Evolutionary conservation across 371 early-diverging fungal genomes (phyloP), one percentile per base, ranked within the genome.

Genomic region (Zopfochytrium polystomum): DNA sequence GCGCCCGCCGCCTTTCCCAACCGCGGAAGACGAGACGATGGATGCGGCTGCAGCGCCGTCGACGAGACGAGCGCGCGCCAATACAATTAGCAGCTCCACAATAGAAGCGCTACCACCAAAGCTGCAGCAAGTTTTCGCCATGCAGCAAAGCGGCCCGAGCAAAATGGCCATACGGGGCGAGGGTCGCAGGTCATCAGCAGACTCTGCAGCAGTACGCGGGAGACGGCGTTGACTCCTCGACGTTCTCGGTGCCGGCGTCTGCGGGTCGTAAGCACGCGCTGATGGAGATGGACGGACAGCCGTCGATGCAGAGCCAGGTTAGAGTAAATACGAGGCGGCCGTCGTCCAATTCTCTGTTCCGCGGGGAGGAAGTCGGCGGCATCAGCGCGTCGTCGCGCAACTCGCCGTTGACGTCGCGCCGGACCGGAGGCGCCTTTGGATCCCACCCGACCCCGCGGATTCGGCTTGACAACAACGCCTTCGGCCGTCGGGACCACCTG

Each of bases 101-200:
- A 69, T 73, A 13, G 63, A 64, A 31, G 67, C 60, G 26, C 59
- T 71, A 3, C 74, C 77, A 3, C 74, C 74, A 20, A 71, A 73
- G 51, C 66, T 77, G 20, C 74, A 74, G 46, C 47, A 67, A 22
- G 59, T 77, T 18, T 74, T 68, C 1, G 66, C 74, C 2, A 68
- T 73, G 55, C 68, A 68, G 60, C 68, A 68, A 23, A 60, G 63
- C 34, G 67, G 67, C 15, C 67, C 67, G 42, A 63, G 59, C 30
- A 67, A 67, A 33, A 32, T 48, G 9, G 31, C 63, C 3, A 35
- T 67, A 25, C 35, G 53, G 30, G 43, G 50, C 42, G 60, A 48
- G 7, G n/a, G 52, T 44, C 9, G 52, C 32, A 26, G 15, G 11
- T 7, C 38, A 38, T 11, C 38, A 38, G 18, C 38, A 38, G 38